Conservation (phyloP, 768 basidiomycete species). For the Suillus bovinus region DNA sequence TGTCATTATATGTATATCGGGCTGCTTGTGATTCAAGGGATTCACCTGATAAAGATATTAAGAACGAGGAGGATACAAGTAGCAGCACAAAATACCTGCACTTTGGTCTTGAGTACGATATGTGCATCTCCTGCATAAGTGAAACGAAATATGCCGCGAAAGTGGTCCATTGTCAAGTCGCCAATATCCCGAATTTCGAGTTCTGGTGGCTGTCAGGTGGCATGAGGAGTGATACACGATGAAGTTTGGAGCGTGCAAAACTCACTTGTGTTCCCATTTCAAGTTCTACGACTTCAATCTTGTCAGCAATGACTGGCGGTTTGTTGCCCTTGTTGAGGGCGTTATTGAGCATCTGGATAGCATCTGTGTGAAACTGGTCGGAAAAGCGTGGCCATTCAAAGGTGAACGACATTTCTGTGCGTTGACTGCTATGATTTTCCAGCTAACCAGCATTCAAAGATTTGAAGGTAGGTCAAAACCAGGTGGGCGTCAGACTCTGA, state of each 20-base stretch:
- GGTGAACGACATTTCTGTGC: slow-evolving; percentile 69
- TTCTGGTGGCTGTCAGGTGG: slow-evolving; percentile 79
- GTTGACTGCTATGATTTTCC: background rate
- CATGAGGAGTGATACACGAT: slow-evolving; percentile 8
- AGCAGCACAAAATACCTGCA: slow-evolving; percentile 61
- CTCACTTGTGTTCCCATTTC: slow-evolving; percentile 96
- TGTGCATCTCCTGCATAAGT: slow-evolving; percentile 95
- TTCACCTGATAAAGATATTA: slow-evolving; percentile 65
- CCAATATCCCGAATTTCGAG: slow-evolving; percentile 97
- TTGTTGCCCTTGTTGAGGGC: slow-evolving; percentile 97
- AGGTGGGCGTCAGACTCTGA: slow-evolving; percentile 2
- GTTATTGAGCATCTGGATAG: slow-evolving; percentile 95
- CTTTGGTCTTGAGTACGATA: slow-evolving; percentile 84
- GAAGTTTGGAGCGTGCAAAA: slow-evolving; percentile 3
- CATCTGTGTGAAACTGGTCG: slow-evolving; percentile 94
- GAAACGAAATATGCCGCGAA: slow-evolving; percentile 93
- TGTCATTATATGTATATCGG: slow-evolving; percentile 84
- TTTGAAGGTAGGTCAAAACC: background rate
- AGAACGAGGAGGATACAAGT: background rate
- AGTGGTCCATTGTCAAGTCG: slow-evolving; percentile 92
- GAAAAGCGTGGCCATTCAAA: slow-evolving; percentile 98
- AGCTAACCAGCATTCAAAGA: background rate
- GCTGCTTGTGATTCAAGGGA: slow-evolving; percentile 89
- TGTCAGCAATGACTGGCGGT: slow-evolving; percentile 95
- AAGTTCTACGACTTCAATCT: slow-evolving; percentile 97